phyloP scores from a whole-genome alignment of 495 filamentous ascomycete species.

The Xylaria bambusicola region DNA sequence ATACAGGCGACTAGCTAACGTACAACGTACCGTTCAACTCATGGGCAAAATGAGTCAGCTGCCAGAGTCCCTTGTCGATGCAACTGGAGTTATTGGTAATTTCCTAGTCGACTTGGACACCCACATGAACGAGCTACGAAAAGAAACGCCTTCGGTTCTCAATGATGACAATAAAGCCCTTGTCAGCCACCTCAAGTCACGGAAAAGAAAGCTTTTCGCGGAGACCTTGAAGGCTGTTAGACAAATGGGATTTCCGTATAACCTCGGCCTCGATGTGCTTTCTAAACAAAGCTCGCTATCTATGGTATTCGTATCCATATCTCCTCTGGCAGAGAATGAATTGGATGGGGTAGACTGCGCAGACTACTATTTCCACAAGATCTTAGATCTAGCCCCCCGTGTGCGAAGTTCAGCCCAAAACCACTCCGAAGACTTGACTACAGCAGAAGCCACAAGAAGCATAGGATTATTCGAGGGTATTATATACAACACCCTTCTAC shows the following conservation, averaged over 20 bases:
- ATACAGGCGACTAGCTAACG: slow-evolving; percentile 70
- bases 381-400: slow-evolving; percentile 68
- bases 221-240: slow-evolving; percentile 80
- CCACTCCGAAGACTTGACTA: slow-evolving; percentile 81
- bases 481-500: slow-evolving; percentile 64
- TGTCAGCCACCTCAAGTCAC: slow-evolving; percentile 82
- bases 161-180: slow-evolving; percentile 80
- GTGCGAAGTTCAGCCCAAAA: slow-evolving; percentile 64
- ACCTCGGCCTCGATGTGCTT: slow-evolving; percentile 67
- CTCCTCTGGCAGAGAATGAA: slow-evolving; percentile 49
- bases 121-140: slow-evolving; percentile 69
- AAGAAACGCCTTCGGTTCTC: slow-evolving; percentile 72
- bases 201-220: slow-evolving; percentile 88
- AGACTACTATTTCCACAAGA: slow-evolving; percentile 70
- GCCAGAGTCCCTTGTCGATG: slow-evolving; percentile 54
- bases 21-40: slow-evolving; percentile 58
- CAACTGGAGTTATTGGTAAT: slow-evolving; percentile 59
- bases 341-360: slow-evolving; percentile 16
- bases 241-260: slow-evolving; percentile 85
- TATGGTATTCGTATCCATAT: slow-evolving; percentile 61
- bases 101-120: slow-evolving; percentile 69
- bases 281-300: slow-evolving; percentile 70
- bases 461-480: slow-evolving; percentile 82
- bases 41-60: slow-evolving; percentile 52
- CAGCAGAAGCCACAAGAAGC: slow-evolving; percentile 73